Evolutionary conservation across 2,329 filamentous ascomycete genomes (phyloP).

Genomic region (Calonectria multiphialidica): DNA sequence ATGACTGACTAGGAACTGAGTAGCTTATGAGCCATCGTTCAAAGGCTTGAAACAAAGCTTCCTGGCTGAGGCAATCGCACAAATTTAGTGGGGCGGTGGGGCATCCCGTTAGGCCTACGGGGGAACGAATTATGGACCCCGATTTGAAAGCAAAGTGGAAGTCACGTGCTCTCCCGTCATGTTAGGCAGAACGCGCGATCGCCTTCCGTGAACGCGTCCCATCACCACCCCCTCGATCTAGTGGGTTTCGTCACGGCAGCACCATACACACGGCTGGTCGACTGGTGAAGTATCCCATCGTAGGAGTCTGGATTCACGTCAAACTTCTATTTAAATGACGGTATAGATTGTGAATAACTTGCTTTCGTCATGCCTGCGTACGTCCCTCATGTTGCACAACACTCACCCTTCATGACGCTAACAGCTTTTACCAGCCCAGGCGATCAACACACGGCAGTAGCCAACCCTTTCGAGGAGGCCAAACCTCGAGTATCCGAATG

Average conservation of each 20-base stretch:
- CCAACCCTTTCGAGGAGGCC: conserved; percentile 86
- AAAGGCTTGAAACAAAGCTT: neutral
- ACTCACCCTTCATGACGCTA: conserved; percentile 21
- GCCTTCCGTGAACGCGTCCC: conserved; percentile 41
- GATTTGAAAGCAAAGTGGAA: conserved; percentile 4
- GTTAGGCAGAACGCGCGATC: conserved; percentile 34
- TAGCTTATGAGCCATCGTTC: neutral
- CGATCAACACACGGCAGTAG: conserved; percentile 69
- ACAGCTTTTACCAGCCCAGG: conserved; percentile 66
- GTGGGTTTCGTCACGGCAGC: neutral
- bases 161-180: conserved; percentile 49
- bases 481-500: conserved; percentile 80
- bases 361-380: conserved; percentile 58
- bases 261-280: neutral
- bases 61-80: neutral
- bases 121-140: conserved; percentile 17
- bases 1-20: neutral
- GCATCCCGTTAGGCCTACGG: conserved; percentile 17
- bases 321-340: conserved; percentile 38
- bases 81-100: conserved; percentile 31
- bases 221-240: conserved; percentile 8
- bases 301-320: neutral
- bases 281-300: neutral
- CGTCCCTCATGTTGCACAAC: neutral
- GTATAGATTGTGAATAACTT: conserved; percentile 29